Evolutionary conservation across 192 early-diverging fungal species (phyloP).

Genomic region (Umbelopsis ramanniana): DNA sequence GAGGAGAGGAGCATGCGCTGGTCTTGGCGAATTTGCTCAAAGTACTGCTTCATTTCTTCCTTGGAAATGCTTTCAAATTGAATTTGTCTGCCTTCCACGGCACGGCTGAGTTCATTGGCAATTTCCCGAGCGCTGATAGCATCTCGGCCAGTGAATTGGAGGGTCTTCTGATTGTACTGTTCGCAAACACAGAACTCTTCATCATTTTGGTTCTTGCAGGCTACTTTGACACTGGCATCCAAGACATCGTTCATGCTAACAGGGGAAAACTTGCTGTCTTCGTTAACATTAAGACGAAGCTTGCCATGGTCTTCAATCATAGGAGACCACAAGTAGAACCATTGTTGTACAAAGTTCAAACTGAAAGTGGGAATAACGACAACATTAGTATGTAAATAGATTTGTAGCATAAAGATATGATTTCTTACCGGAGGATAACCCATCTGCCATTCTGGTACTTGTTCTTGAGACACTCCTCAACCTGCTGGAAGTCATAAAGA

Average conservation of each 20-base stretch:
- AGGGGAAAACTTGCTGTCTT: conserved; percentile 26
- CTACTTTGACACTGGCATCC: background rate
- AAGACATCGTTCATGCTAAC: conserved; percentile 21
- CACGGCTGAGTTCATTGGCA: conserved; percentile 1
- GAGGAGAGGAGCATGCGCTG: background rate
- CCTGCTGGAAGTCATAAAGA: background rate
- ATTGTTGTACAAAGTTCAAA: conserved; percentile 25
- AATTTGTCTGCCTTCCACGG: background rate
- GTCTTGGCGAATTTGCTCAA: conserved; percentile 8
- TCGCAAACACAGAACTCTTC: background rate
- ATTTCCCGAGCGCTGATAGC: conserved; percentile 9
- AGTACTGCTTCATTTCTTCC: background rate
- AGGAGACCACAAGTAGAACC: conserved; percentile 24
- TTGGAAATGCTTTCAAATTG: background rate
- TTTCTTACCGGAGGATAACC: conserved; percentile 10
- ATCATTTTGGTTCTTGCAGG: background rate
- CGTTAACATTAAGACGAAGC: conserved; percentile 6
- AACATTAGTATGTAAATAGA: background rate
- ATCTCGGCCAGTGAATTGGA: conserved; percentile 1
- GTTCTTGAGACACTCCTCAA: conserved; percentile 2
- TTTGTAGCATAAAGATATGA: no score
- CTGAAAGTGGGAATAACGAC: conserved; percentile 4
- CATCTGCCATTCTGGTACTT: conserved; percentile 10
- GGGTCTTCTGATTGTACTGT: conserved; percentile 11
- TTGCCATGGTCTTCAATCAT: conserved; percentile 21